Evolutionary conservation across 139 green algal species (phyloP).

Genomic region (Nannochloris sp.): DNA sequence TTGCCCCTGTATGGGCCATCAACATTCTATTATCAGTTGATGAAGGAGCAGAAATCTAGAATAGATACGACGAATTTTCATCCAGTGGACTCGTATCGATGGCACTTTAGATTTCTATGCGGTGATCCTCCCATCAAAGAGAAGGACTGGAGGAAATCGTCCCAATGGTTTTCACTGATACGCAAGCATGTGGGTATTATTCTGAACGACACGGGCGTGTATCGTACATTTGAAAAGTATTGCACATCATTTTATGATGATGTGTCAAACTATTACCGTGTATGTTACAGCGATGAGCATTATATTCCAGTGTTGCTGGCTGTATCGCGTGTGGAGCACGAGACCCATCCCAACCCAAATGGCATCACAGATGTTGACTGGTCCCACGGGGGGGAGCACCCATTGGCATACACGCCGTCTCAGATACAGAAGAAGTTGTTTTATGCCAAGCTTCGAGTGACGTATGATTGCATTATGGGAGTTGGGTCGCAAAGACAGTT

Average conservation of each 20-base stretch:
- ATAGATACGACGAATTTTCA: not conserved
- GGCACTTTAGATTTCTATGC: slow-evolving; percentile 6
- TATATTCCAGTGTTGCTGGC: slow-evolving; percentile 26
- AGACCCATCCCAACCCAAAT: slow-evolving; percentile 9
- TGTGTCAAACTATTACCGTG: slow-evolving; percentile 11
- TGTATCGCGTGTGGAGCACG: not conserved
- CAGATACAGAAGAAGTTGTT: not conserved
- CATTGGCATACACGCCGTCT: not conserved
- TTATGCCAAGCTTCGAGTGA: not conserved
- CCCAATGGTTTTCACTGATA: slow-evolving; percentile 23
- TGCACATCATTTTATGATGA: slow-evolving; percentile 11
- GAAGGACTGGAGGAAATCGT: slow-evolving; percentile 22
- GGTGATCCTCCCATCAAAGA: not conserved
- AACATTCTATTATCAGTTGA: slow-evolving; percentile 18
- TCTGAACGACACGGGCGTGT: slow-evolving; percentile 18
- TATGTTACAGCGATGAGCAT: slow-evolving; percentile 26
- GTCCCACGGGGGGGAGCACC: slow-evolving; percentile 5
- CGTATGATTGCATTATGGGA: not conserved
- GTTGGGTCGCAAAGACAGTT: too few relatives aligned
- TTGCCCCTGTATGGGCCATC: slow-evolving; percentile 24
- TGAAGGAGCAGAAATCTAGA: slow-evolving; percentile 7
- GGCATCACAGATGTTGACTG: slow-evolving; percentile 12
- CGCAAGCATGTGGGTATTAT: slow-evolving; percentile 17
- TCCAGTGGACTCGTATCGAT: slow-evolving; percentile 8
- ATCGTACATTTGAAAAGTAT: slow-evolving; percentile 20